A percentile compares a stretch with the other conserved stretches of the same genome.
phyloP scores from a whole-genome alignment of 2,329 filamentous ascomycete species.

The Biscogniauxia mediterranea region DNA sequence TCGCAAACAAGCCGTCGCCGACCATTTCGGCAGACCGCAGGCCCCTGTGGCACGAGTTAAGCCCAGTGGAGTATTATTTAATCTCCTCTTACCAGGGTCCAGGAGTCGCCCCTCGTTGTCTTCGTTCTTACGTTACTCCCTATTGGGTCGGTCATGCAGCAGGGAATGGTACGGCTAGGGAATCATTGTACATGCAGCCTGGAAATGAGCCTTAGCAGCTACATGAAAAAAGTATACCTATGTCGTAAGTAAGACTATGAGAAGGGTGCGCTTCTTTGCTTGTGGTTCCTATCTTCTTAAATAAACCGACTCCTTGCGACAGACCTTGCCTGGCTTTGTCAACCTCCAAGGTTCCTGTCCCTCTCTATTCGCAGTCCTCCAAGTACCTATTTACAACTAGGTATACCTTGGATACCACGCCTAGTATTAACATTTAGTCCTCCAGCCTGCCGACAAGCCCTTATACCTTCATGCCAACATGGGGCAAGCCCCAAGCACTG shows the following conservation, averaged over 20 bases:
- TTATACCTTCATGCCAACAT: constrained; percentile 30
- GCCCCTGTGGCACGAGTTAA: not conserved
- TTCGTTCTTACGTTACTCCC: not conserved
- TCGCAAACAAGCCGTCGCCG: not conserved
- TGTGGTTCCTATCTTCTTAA: not conserved
- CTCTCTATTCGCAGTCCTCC: not conserved
- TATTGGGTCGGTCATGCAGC: not conserved
- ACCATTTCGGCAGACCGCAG: not conserved
- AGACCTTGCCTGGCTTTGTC: not conserved
- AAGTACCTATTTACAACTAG: no score
- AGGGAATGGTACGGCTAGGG: not conserved
- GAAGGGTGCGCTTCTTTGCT: not conserved
- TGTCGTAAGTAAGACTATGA: not conserved
- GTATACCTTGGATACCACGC: no score
- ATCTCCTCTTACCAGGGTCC: not conserved
- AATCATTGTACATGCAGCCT: not conserved
- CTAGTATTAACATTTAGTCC: not conserved
- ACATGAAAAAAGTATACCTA: not conserved
- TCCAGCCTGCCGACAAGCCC: not conserved
- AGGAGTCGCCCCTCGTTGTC: not conserved
- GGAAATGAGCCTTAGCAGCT: not conserved
- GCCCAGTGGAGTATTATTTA: not conserved
- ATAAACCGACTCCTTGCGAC: not conserved
- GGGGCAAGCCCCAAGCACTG: constrained; percentile 42
- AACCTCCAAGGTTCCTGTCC: not conserved